Evolutionary conservation across 2,329 filamentous ascomycete species (phyloP).

Genomic region (Epichloe sp.): DNA sequence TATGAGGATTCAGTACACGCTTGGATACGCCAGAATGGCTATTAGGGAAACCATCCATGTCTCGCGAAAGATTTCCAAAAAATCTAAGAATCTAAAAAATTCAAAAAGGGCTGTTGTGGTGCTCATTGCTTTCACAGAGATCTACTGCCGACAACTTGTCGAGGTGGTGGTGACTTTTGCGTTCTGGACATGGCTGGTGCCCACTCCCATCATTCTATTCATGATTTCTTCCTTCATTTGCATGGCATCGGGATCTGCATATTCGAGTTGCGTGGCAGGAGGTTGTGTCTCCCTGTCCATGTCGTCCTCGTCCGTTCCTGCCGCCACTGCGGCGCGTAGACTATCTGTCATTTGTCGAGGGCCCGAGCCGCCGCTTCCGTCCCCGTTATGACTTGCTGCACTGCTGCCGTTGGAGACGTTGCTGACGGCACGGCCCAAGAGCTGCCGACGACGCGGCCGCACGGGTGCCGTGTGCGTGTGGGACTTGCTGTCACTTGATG

Average conservation of each 20-base stretch:
- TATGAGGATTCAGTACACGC: no score
- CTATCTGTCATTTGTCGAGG: conserved; percentile 3
- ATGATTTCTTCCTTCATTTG: conserved; percentile 30
- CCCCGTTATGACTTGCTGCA: conserved; percentile 22
- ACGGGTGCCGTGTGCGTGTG: conserved; percentile 6
- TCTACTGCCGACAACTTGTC: not conserved
- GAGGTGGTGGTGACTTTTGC: not conserved
- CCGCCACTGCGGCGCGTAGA: conserved; percentile 5
- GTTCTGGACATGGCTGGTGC: not conserved
- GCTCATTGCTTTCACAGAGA: conserved; percentile 3
- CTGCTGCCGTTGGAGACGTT: conserved; percentile 41
- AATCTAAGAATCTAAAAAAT: no score
- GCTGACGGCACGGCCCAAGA: conserved; percentile 45
- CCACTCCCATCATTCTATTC: conserved; percentile 27
- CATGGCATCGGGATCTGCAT: conserved; percentile 36
- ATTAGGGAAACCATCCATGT: no score
- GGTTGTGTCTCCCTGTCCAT: conserved; percentile 19
- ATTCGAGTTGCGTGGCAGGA: conserved; percentile 39
- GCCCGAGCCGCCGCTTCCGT: conserved; percentile 12
- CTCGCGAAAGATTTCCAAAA: not conserved
- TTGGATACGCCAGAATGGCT: no score
- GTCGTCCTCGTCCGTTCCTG: conserved; percentile 8
- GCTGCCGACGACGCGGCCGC: conserved; percentile 29
- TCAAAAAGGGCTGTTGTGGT: not conserved
- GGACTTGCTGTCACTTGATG: conserved; percentile 6